Evolutionary conservation across 1,139 yeast genomes (phyloP), one percentile per base, ranked within the genome.

Genomic region (Debaryomycetaceae sp.): DNA sequence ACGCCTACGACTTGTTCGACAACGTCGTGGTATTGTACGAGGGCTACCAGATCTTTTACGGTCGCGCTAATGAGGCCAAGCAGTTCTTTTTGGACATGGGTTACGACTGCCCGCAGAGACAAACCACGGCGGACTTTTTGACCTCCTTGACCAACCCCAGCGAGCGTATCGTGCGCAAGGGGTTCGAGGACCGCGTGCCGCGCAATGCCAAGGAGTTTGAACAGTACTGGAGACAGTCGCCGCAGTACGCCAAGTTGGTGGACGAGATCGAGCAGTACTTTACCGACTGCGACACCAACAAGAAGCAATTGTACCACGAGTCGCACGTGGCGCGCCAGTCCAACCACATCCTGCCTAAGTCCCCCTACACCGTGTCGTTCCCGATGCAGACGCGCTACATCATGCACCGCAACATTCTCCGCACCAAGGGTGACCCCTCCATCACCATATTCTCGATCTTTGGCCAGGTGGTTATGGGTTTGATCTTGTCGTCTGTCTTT

Each of bases 31-130:
- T 85, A 13, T 59, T 85, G 25, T 83, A 83, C 49, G 80, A 75
- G 41, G 95, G 95, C 32, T 71, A 79, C 46, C 93, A 84, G 55
- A 78, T 85, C 34, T 85, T 53, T 57, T 83, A 66, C 48, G 95
- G 95, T 38, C 70, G 73, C 25, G 67, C 77, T 10, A 53, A 55
- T 11, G 51, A 60, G 18, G 94, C 91, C 4, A 78, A 72, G 44
- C 60, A 61, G 24, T 82, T 65, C 54, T 82, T 82, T 51, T 49
- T 58, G 34, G 65, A 65, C 23, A 77, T 82, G 83, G 93, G 93
- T 23, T 82, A 75, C 53, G 67, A 38, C 3, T 42, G 46, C 31
- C 41, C 46, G n/a, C 39, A 36, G 18, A 36, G 47, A 29, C 46
- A 43, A 34, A 41, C 47, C 10, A 41, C 46, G 9, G 45, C 46